Evolutionary conservation across 768 basidiomycete genomes (phyloP).

Genomic region (Boletus rubropictus): DNA sequence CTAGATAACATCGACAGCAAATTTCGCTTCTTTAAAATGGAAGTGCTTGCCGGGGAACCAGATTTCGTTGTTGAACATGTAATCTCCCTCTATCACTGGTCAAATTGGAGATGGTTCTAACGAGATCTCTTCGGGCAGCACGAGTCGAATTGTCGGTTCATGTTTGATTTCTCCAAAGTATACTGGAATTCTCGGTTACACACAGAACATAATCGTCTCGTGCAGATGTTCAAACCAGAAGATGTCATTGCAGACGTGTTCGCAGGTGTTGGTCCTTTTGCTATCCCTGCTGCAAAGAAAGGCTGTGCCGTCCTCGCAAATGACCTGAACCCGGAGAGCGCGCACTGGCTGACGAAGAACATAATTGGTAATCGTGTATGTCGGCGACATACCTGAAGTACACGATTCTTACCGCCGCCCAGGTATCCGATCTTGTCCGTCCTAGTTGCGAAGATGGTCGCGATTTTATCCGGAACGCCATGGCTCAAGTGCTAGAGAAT

Average conservation of each 20-base stretch:
- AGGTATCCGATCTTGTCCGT: constrained; percentile 66
- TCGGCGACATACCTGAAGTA: not conserved
- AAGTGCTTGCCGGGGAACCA: constrained; percentile 86
- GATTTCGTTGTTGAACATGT: constrained; percentile 87
- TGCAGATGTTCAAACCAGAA: constrained; percentile 61
- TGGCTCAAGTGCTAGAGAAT: constrained; percentile 46
- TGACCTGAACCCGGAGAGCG: constrained; percentile 88
- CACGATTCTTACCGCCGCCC: constrained; percentile 3
- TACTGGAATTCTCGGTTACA: constrained; percentile 98
- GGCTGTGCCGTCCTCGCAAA: constrained; percentile 88
- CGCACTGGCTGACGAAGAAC: constrained; percentile 71
- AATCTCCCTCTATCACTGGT: constrained; percentile 23
- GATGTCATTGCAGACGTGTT: constrained; percentile 91
- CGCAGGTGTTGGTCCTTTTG: constrained; percentile 96
- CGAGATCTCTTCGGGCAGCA: constrained; percentile 39
- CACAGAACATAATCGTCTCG: constrained; percentile 84
- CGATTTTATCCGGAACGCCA: constrained; percentile 67
- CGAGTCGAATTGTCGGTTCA: constrained; percentile 83
- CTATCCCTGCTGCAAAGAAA: constrained; percentile 87
- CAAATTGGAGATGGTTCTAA: not conserved
- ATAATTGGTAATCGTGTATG: constrained; percentile 70
- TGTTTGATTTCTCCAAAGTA: constrained; percentile 90
- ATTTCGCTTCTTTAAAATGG: constrained; percentile 96
- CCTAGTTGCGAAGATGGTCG: constrained; percentile 81
- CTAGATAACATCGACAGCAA: constrained; percentile 75